Evolutionary conservation across 2,329 filamentous ascomycete genomes (phyloP).

Genomic region (Ophiocordyceps australis): DNA sequence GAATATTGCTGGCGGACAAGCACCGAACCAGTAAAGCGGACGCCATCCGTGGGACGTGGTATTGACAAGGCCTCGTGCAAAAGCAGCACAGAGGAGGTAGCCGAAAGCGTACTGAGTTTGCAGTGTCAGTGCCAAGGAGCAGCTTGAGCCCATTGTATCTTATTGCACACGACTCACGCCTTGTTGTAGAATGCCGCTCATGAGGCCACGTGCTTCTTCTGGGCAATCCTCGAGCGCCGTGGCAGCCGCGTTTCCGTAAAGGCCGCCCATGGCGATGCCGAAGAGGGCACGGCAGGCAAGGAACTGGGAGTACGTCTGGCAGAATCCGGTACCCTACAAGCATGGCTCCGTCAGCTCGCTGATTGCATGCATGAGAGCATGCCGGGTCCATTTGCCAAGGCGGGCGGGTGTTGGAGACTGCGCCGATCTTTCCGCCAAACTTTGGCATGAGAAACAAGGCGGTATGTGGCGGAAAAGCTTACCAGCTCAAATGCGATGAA

Average conservation of each 20-base stretch:
- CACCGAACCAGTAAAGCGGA: slow-evolving; percentile 79
- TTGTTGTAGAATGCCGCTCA: slow-evolving; percentile 61
- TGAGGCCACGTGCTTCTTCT: slow-evolving; percentile 47
- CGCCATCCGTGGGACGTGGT: slow-evolving; percentile 70
- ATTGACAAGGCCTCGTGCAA: slow-evolving; percentile 48
- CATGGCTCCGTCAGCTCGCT: no score
- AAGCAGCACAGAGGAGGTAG: slow-evolving; percentile 42
- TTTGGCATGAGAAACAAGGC: not conserved
- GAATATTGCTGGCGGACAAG: slow-evolving; percentile 61
- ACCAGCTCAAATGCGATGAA: slow-evolving; percentile 57
- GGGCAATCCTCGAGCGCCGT: slow-evolving; percentile 65
- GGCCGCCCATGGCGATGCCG: slow-evolving; percentile 65
- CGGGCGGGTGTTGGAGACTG: not conserved
- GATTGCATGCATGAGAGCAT: not conserved
- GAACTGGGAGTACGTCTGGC: slow-evolving; percentile 50
- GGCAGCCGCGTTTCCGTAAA: slow-evolving; percentile 63
- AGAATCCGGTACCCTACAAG: slow-evolving; percentile 44
- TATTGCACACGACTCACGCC: slow-evolving; percentile 21
- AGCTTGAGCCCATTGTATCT: no score
- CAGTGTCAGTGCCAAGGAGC: no score
- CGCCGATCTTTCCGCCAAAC: not conserved
- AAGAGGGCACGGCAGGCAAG: slow-evolving; percentile 59
- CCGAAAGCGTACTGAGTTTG: slow-evolving; percentile 34
- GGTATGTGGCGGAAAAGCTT: slow-evolving; percentile 7
- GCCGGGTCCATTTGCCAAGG: not conserved